Evolutionary conservation across 2,329 filamentous ascomycete species (phyloP).

Genomic region (Colletotrichum tanaceti): DNA sequence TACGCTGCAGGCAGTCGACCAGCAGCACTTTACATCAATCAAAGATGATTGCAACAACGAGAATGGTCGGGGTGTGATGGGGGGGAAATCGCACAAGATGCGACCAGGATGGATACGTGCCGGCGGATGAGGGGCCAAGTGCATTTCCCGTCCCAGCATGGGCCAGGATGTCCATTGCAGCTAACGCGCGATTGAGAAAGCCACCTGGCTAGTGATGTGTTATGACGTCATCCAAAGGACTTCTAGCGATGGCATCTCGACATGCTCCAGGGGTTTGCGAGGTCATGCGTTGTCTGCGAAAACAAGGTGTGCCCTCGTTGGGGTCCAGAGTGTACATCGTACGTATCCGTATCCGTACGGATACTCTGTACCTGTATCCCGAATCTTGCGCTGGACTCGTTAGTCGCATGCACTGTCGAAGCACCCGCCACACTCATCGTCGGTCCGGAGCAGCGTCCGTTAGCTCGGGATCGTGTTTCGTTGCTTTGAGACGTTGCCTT

Average conservation of each 20-base stretch:
- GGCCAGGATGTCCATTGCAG: slow-evolving; percentile 8
- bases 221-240: slow-evolving; percentile 28
- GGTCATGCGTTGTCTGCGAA: slow-evolving; percentile 32
- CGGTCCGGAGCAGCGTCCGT: slow-evolving; percentile 35
- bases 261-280: slow-evolving; percentile 31
- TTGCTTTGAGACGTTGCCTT: slow-evolving; percentile 17
- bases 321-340: neutral
- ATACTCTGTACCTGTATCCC: no score
- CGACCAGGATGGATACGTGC: neutral
- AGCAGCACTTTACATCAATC: neutral
- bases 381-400: neutral
- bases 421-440: neutral
- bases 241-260: slow-evolving; percentile 15
- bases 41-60: neutral
- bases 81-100: neutral
- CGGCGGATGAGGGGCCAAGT: neutral
- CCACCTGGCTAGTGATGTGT: slow-evolving; percentile 11
- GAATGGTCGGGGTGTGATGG: neutral
- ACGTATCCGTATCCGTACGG: no score
- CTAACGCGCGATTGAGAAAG: slow-evolving; percentile 13
- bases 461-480: slow-evolving; percentile 19
- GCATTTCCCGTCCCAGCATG: slow-evolving; percentile 1
- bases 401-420: slow-evolving; percentile 4
- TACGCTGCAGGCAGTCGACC: neutral
- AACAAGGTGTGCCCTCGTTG: slow-evolving; percentile 7